Evolutionary conservation across 306 rosid genomes (phyloP).

Genomic region (Geum urbanum): DNA sequence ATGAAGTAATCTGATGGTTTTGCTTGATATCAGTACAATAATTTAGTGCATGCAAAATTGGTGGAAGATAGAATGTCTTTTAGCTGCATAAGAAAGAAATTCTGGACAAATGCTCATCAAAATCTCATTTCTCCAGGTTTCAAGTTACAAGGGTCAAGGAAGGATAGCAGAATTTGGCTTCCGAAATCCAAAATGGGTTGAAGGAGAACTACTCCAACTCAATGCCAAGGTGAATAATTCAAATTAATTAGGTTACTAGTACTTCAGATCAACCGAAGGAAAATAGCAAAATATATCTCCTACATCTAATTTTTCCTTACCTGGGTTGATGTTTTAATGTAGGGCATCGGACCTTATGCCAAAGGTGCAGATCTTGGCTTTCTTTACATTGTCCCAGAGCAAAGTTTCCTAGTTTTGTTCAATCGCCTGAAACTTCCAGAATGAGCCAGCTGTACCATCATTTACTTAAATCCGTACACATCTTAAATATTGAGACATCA

Average conservation of each 20-base stretch:
- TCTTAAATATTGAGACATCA: slow-evolving; percentile 12
- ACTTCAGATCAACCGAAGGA: background rate
- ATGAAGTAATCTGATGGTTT: background rate
- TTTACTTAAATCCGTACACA: slow-evolving; percentile 15
- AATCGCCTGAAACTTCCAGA: slow-evolving; percentile 87
- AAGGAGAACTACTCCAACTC: slow-evolving; percentile 94
- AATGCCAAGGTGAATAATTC: slow-evolving; percentile 72
- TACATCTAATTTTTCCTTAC: background rate
- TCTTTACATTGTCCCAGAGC: slow-evolving; percentile 79
- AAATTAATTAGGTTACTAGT: slow-evolving; percentile 2
- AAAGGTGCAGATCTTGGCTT: slow-evolving; percentile 97
- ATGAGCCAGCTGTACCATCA: slow-evolving; percentile 29
- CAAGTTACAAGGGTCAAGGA: slow-evolving; percentile 91
- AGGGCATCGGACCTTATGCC: slow-evolving; percentile 93
- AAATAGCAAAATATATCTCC: background rate
- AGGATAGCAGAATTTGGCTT: slow-evolving; percentile 89
- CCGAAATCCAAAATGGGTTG: slow-evolving; percentile 85
- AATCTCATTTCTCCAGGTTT: slow-evolving; percentile 48
- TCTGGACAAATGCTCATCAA: slow-evolving; percentile 22
- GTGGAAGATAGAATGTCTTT: background rate
- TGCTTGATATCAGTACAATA: background rate
- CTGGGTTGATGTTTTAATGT: slow-evolving; percentile 16
- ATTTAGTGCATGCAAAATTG: background rate
- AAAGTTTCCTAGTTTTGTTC: slow-evolving; percentile 90
- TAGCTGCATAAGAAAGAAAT: slow-evolving; percentile 15